Base-by-base conservation (phyloP, 2,329 filamentous ascomycete species). In the Xylaria sp. region DNA sequence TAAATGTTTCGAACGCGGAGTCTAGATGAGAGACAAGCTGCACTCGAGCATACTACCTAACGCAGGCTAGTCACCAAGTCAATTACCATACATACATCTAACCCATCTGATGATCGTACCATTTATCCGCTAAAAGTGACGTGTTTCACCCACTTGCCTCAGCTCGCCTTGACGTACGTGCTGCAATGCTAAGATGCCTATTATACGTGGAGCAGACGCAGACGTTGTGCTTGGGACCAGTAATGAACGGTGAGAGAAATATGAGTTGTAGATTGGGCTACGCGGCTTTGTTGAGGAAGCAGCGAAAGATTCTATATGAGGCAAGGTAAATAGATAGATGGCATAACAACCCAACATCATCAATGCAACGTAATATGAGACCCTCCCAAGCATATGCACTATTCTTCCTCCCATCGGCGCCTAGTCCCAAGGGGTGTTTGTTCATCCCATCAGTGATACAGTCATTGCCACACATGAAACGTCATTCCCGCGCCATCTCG, bases 401-500 rank as follows among this genome's bases (percentile, higher is more conserved):
- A 41, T 43, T 61, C 56, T 58, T 33, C 46, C 46, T 52, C 52
- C 54, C 52, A 67, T 55, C 64, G 48, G 60, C 60, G 61, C 56
- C 60, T 33, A 61, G 41, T 51, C 64, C 64, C 60, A 51, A 48
- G 52, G 20, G n/a, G 20, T 62, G 28, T 56, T 62, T 54, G 57
- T 65, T 65, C 65, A 58, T 64, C 61, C 23, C 65, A 56, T 64
- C 68, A 62, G 28, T 70, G 64, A 70, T 68, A 65, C 57, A 28
- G 46, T 52, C 61, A 60, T 52, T 48, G 65, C 61, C 65, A 68
- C 52, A 65, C 51, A 70, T 70, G 68, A 70, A 70, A 70, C 68
- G 61, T 65, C 55, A 58, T 65, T 68, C 61, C 58, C 58, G 28
- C 64, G 54, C 56, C 60, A 64, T 49, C 64, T 62, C 64, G 61